Base-by-base conservation (phyloP, 1,284 basidiomycete genomes). In the Salmacisia buchloeana region DNA sequence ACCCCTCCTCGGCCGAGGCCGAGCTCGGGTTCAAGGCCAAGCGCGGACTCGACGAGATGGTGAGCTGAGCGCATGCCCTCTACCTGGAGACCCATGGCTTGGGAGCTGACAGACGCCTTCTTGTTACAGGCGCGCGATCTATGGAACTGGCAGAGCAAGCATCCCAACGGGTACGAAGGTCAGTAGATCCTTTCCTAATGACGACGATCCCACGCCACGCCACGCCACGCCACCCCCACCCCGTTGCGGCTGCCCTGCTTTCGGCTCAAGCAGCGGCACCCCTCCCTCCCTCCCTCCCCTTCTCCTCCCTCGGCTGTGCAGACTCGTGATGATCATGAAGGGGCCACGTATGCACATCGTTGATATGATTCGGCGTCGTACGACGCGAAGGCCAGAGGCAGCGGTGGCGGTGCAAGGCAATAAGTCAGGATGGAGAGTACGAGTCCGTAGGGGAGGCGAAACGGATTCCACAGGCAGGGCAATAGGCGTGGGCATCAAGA, bases 21-120 rank as follows among this genome's bases (percentile, higher is more conserved):
- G 96, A 98, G 81, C 88, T 99, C 43, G 92, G 92, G 21, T 99
- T 98, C 85, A 86, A 88, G 70, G 94, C 94, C 18, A 84, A 85
- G 38, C 68, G 70, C 29, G 67, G 63, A 23, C 60, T 76, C 38
- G 75, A 79, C 56, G 74, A 75, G 33, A 76, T 78, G 73, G 34
- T 52, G 13, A 29, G 73, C 29, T 52, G 13, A 29, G 65, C 66
- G 13, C 21, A 7, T 35, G 15, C 12, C 31, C 25, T 31, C 31
- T 34, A 5, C 7, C 3, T 54, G 7, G 12, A 18, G 15, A 6
- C 49, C n/a, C 18, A 13, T 34, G 7, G 49, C 49, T 29, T 9
- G 15, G 15, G 49, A 29, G 10, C 9, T 34, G 1, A 2, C 7
- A 25, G 2, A 18, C 27, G 18, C 27, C 49, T 29, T 29, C 18